phyloP scores from a whole-genome alignment of 495 filamentous ascomycete genomes.

The Podospora fimiseda region DNA sequence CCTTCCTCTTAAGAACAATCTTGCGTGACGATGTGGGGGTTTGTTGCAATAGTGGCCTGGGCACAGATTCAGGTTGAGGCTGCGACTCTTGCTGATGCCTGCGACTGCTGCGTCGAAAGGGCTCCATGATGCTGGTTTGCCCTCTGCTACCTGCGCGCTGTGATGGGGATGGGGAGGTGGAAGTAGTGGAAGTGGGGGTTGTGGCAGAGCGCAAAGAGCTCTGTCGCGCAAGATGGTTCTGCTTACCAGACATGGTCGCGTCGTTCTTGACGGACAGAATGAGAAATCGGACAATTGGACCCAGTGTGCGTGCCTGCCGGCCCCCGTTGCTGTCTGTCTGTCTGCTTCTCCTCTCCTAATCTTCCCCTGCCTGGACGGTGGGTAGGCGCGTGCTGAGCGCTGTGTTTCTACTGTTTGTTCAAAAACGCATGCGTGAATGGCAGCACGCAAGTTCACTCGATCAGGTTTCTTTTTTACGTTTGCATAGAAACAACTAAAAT shows the following conservation, averaged over 20 bases:
- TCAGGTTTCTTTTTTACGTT: slow-evolving; percentile 25
- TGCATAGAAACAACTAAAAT: slow-evolving; percentile 15
- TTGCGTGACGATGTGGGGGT: not conserved
- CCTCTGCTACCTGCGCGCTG: not conserved
- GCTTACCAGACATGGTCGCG: slow-evolving; percentile 33
- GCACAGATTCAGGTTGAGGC: not conserved
- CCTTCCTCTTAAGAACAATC: not conserved
- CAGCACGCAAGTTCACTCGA: slow-evolving; percentile 27
- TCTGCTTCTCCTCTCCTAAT: not conserved
- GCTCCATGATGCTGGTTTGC: slow-evolving; percentile 1
- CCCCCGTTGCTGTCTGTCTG: not conserved
- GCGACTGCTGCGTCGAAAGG: slow-evolving; percentile 5
- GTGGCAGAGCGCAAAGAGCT: slow-evolving; percentile 3
- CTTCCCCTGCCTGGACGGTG: not conserved
- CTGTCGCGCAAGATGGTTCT: slow-evolving; percentile 9
- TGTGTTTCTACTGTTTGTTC: slow-evolving; percentile 26
- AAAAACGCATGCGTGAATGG: slow-evolving; percentile 27
- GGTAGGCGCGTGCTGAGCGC: slow-evolving; percentile 6
- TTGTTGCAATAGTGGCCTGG: too few relatives aligned
- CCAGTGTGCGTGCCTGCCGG: not conserved
- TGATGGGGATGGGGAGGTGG: not conserved
- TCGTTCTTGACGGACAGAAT: slow-evolving; percentile 10
- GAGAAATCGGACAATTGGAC: slow-evolving; percentile 2
- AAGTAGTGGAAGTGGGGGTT: slow-evolving; percentile 3
- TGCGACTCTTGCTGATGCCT: not conserved